Percentiles rank a stretch among this genome's conserved stretches.
phyloP scores from a whole-genome alignment of 441 rosid genomes.

The Rhodomyrtus psidioides region DNA sequence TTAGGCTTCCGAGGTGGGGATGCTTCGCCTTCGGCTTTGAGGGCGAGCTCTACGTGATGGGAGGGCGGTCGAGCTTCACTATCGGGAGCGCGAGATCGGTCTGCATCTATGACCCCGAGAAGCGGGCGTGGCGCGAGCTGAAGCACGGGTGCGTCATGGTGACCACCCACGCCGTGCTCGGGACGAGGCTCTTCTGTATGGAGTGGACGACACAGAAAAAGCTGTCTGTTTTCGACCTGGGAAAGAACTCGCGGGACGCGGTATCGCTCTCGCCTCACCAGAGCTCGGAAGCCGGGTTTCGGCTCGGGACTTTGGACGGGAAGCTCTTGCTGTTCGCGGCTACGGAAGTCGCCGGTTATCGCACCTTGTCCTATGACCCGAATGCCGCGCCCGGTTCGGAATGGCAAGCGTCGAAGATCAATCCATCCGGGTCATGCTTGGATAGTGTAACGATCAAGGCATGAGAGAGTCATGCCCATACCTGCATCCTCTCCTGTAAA shows the following conservation, averaged over 20 bases:
- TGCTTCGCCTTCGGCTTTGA: conserved; percentile 79
- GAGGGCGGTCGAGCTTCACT: conserved; percentile 93
- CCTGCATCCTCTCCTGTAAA: not conserved
- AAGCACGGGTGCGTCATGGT: conserved; percentile 93
- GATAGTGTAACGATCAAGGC: conserved; percentile 78
- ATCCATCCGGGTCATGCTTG: conserved; percentile 65
- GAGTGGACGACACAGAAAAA: conserved; percentile 94
- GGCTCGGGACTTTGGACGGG: conserved; percentile 67
- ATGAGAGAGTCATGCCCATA: conserved; percentile 15
- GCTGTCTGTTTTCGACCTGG: conserved; percentile 56
- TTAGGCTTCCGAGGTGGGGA: conserved; percentile 87
- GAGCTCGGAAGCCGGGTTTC: conserved; percentile 55
- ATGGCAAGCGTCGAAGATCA: conserved; percentile 69
- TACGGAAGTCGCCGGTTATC: conserved; percentile 41
- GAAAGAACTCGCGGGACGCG: conserved; percentile 65
- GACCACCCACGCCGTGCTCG: conserved; percentile 83
- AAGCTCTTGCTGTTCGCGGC: conserved; percentile 67
- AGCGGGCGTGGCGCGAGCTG: conserved; percentile 58
- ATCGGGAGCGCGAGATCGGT: conserved; percentile 82
- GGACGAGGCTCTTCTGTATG: conserved; percentile 70
- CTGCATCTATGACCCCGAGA: conserved; percentile 71
- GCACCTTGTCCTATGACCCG: conserved; percentile 71
- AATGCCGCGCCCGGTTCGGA: conserved; percentile 57
- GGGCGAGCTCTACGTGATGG: conserved; percentile 93
- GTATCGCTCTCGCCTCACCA: conserved; percentile 76